Evolutionary conservation across 1,284 basidiomycete genomes (phyloP), one percentile per base, ranked within the genome.

Genomic region (Ceratobasidium sp.): DNA sequence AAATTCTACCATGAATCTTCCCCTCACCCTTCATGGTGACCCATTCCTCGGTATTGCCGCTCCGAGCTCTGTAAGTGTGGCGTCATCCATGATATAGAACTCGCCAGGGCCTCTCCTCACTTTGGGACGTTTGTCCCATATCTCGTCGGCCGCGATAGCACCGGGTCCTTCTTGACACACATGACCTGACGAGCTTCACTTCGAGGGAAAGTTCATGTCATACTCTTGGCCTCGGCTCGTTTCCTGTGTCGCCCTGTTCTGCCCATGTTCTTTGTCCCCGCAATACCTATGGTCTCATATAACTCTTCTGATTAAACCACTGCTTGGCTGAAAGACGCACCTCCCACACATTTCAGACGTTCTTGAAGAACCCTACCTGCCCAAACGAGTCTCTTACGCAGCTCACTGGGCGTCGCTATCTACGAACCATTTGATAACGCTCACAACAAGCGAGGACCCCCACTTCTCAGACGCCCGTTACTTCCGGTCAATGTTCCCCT

Each of bases 131-230:
- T 44, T 18, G 43, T 9, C 11, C 11, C 23, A 23, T 52, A 13
- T 52, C 49, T 13, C 26, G 21, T 23, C 14, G 23, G 21, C 14
- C 14, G 21, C 49, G 26, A 52, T 59, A 35, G 38, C 32, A 9
- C 50, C 50, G 50, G 50, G 11, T n/a, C 28, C 14, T 32, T 21
- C 46, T 21, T 11, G 49, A 35, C 30, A 28, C 62, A 52, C 62
- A 66, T 66, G 62, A 66, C 49, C 62, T 66, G 18, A 13, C n/a
- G 43, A 46, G n/a, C n/a, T 28, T n/a, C 26, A 2, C 23, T 61
- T 61, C 58, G 58, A 26, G n/a, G 26, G 38, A 58, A 58, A 21
- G n/a, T n/a, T n/a, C 50, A 28, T 41, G 57, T 35, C 30, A 35
- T 57, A 35, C 35, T 32, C 7, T 58, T 41, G 35, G 43, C 13